These are phyloP conservation scores for Pseudozyma hubeiensis DNA, from an alignment of 1,284 basidiomycete species.

Conservation along the genomic window DNA sequence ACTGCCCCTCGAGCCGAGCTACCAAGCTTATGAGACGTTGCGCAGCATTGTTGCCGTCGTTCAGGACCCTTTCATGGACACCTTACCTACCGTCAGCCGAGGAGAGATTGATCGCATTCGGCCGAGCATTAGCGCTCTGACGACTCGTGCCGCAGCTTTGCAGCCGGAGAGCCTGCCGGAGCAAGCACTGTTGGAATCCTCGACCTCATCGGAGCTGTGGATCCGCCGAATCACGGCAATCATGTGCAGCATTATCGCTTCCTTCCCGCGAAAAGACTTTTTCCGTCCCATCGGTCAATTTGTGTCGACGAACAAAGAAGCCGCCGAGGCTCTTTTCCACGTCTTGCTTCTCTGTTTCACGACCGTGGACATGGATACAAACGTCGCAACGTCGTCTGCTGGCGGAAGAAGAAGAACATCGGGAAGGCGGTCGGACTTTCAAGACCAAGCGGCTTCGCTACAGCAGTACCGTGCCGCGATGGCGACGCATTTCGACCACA, in stretches of 20 bases:
- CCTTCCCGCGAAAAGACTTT: conserved; percentile 71
- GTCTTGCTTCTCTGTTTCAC: conserved; percentile 75
- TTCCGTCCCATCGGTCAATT: conserved; percentile 78
- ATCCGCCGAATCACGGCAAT: conserved; percentile 75
- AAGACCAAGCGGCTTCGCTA: not conserved
- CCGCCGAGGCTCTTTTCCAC: conserved; percentile 79
- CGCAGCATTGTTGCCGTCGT: conserved; percentile 14
- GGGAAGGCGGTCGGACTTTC: conserved; percentile 7
- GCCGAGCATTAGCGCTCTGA: conserved; percentile 13
- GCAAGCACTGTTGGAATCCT: conserved; percentile 6
- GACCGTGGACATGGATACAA: conserved; percentile 2
- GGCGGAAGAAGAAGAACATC: conserved; percentile 2
- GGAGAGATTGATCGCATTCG: conserved; percentile 32
- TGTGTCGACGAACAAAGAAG: conserved; percentile 73
- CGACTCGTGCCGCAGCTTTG: not conserved
- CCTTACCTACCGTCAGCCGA: conserved; percentile 1
- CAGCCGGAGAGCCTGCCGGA: conserved; percentile 5
- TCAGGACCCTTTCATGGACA: not conserved
- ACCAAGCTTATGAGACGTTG: conserved; percentile 23
- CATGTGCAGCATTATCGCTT: conserved; percentile 75
- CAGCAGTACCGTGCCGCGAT: conserved; percentile 39
- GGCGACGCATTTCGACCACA: conserved; percentile 58
- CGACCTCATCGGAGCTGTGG: conserved; percentile 76
- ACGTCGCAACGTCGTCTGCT: conserved; percentile 57
- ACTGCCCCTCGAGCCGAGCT: conserved; percentile 18